phyloP scores from a whole-genome alignment of 192 early-diverging fungal genomes.

The Phycomyces blakesleeanus region DNA sequence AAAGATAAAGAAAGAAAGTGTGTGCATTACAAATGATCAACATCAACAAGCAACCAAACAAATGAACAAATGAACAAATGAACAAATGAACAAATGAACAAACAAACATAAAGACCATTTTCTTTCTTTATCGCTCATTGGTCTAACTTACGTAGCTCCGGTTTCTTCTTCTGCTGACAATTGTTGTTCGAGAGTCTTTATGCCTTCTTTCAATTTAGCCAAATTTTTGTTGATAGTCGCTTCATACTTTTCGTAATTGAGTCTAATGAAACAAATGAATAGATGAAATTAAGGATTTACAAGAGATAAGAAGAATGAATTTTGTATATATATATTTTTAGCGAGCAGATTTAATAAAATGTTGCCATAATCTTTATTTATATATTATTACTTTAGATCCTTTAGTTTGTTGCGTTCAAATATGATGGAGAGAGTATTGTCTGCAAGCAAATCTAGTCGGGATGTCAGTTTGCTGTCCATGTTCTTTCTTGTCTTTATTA shows the following conservation, averaged over 20 bases:
- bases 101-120: too few relatives aligned
- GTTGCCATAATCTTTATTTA: background rate
- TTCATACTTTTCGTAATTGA: constrained; percentile 51
- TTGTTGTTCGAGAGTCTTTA: constrained; percentile 49
- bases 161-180: constrained; percentile 55
- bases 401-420: constrained; percentile 56
- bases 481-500: too few relatives aligned
- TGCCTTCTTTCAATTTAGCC: constrained; percentile 44
- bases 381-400: constrained; percentile 20
- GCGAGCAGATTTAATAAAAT: background rate
- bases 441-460: constrained; percentile 47
- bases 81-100: too few relatives aligned
- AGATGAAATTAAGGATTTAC: too few relatives aligned
- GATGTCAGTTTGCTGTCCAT: constrained; percentile 36
- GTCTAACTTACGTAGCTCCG: constrained; percentile 41
- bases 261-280: too few relatives aligned
- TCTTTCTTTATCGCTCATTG: constrained; percentile 34
- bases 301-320: too few relatives aligned
- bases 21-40: too few relatives aligned
- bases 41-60: too few relatives aligned
- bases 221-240: constrained; percentile 50
- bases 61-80: too few relatives aligned
- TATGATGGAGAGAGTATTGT: constrained; percentile 51
- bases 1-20: too few relatives aligned
- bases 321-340: too few relatives aligned